phyloP scores from a whole-genome alignment of 1,139 yeast species.

The Sugiyamaella castrensis region DNA sequence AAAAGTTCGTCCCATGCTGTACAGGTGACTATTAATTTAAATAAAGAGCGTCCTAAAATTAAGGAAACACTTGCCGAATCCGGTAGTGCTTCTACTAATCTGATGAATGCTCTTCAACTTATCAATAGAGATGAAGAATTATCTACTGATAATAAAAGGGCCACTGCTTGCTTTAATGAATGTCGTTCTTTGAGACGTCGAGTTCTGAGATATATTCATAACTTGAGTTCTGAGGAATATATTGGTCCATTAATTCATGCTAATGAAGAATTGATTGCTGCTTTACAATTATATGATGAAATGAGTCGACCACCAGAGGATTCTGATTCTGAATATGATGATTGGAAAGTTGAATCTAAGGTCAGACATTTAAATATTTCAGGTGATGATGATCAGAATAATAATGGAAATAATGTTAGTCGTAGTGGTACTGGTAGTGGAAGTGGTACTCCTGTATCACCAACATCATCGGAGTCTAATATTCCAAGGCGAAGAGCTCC shows the following conservation, averaged over 20 bases:
- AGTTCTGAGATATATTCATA: constrained; percentile 76
- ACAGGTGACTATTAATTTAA: constrained; percentile 47
- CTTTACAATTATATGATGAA: constrained; percentile 67
- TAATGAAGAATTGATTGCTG: constrained; percentile 79
- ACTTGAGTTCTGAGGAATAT: constrained; percentile 75
- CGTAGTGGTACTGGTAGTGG: constrained; percentile 9
- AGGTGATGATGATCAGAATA: constrained; percentile 28
- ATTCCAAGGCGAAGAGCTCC: constrained; percentile 34
- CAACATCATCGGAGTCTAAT: constrained; percentile 17
- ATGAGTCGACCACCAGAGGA: constrained; percentile 50
- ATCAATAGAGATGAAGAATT: constrained; percentile 48
- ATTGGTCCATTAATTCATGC: constrained; percentile 83
- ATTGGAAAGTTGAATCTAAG: constrained; percentile 29
- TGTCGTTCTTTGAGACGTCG: constrained; percentile 76
- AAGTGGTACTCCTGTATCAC: constrained; percentile 3
- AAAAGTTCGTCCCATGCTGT: not conserved
- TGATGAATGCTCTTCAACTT: constrained; percentile 61
- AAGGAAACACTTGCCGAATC: constrained; percentile 70
- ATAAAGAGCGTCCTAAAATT: constrained; percentile 72
- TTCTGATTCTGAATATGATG: constrained; percentile 41
- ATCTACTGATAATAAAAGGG: constrained; percentile 61
- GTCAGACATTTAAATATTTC: constrained; percentile 18
- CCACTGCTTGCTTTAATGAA: constrained; percentile 61
- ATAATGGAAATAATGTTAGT: constrained; percentile 20
- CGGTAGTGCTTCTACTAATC: constrained; percentile 68